Percentiles rank a stretch among this genome's conserved stretches.
Evolutionary conservation across 2,329 filamentous ascomycete species (phyloP).

Genomic region (Rutstroemia sp.): DNA sequence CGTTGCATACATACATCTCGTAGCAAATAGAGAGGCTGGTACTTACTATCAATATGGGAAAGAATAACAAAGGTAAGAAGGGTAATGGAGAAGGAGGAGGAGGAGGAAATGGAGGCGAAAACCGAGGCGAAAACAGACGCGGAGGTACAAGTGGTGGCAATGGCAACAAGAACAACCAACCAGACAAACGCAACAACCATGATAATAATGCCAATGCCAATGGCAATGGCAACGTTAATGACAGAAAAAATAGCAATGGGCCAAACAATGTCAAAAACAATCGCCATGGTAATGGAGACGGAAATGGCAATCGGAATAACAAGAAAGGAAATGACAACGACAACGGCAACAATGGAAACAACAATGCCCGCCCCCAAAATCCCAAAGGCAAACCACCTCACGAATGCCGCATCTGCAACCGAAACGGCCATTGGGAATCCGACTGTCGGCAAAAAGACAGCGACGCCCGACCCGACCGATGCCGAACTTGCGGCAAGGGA

Average conservation of each 20-base stretch:
- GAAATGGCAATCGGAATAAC: not conserved
- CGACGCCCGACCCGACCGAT: not conserved
- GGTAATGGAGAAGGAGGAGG: not conserved
- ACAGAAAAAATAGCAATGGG: too few species aligned
- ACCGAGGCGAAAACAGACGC: not conserved
- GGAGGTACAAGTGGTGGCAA: not conserved
- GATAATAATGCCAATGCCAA: not conserved
- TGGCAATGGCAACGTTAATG: not conserved
- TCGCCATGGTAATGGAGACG: not conserved
- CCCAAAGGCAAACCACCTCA: not conserved
- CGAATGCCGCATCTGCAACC: not conserved
- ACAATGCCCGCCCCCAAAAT: not conserved
- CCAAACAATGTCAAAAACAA: not conserved
- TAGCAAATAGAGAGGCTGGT: not conserved
- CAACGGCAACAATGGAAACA: not conserved
- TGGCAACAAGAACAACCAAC: not conserved
- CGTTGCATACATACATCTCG: too few species aligned
- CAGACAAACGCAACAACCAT: not conserved
- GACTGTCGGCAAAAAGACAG: not conserved
- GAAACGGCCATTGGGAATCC: constrained; percentile 1
- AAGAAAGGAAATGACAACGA: not conserved
- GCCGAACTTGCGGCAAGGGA: not conserved
- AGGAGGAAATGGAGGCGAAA: not conserved
- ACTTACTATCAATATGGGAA: not conserved
- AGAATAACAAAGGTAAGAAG: not conserved